These are phyloP conservation scores for Cercospora sesami DNA, from an alignment of 2,329 filamentous ascomycete genomes.

Conservation along the genomic window DNA sequence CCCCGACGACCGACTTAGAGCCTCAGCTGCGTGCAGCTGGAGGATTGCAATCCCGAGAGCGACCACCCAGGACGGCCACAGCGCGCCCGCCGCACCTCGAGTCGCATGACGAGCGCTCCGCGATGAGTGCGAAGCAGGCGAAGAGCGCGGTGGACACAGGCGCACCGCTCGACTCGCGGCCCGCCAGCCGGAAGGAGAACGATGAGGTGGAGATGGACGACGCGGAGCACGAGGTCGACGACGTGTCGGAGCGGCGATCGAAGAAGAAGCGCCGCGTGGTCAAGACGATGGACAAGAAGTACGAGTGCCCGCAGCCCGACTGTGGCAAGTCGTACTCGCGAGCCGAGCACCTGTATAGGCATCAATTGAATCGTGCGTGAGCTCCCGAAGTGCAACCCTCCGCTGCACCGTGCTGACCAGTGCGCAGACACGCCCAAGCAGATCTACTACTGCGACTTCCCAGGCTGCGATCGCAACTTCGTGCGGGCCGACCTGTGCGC, in stretches of 20 bases:
- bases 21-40: constrained; percentile 12
- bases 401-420: constrained; percentile 15
- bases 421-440: constrained; percentile 80
- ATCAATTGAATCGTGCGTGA: constrained; percentile 84
- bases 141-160: constrained; percentile 10
- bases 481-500: constrained; percentile 91
- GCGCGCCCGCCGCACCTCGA: constrained; percentile 8
- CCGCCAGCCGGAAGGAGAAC: constrained; percentile 18
- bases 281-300: constrained; percentile 62
- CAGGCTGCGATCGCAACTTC: constrained; percentile 85
- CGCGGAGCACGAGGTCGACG: constrained; percentile 33
- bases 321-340: constrained; percentile 96
- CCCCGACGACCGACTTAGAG: constrained; percentile 19
- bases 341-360: constrained; percentile 93
- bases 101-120: background rate
- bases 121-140: constrained; percentile 14
- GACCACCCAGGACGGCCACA: constrained; percentile 6
- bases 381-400: constrained; percentile 5
- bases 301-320: constrained; percentile 71
- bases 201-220: constrained; percentile 28
- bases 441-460: constrained; percentile 90
- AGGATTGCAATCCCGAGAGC: background rate
- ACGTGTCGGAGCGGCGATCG: constrained; percentile 27
- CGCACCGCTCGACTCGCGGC: constrained; percentile 18
- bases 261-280: constrained; percentile 39